phyloP scores from a whole-genome alignment of 2,329 filamentous ascomycete species.

The Aulographum hederae region DNA sequence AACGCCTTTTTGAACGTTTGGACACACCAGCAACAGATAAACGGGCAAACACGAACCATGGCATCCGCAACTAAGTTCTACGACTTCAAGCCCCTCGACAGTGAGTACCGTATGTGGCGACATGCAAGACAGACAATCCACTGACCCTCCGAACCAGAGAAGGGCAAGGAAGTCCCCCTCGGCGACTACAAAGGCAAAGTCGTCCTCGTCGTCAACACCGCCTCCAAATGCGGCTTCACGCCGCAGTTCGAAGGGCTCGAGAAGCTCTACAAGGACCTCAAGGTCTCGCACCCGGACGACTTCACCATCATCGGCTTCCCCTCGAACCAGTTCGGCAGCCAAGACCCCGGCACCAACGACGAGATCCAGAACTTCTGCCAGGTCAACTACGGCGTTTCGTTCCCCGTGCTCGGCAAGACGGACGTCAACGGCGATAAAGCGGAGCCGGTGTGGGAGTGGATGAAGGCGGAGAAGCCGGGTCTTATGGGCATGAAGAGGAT shows the following conservation, averaged over 20 bases:
- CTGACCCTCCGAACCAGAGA: conserved; percentile 33
- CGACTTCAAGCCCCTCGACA: conserved; percentile 71
- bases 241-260: conserved; percentile 87
- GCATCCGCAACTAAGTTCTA: conserved; percentile 55
- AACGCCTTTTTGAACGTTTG: neutral
- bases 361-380: conserved; percentile 60
- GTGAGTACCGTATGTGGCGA: conserved; percentile 28
- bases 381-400: conserved; percentile 83
- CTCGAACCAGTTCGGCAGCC: conserved; percentile 89
- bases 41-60: conserved; percentile 29
- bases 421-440: conserved; percentile 82
- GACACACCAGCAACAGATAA: neutral
- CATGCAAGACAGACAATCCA: neutral
- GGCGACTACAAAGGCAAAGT: conserved; percentile 72
- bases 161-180: conserved; percentile 54
- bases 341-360: conserved; percentile 61
- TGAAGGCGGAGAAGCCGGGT: conserved; percentile 56
- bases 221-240: conserved; percentile 97
- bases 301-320: conserved; percentile 90
- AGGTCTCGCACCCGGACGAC: conserved; percentile 40
- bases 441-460: conserved; percentile 61
- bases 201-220: conserved; percentile 90
- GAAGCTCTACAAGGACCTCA: conserved; percentile 56
- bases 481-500: conserved; percentile 65
- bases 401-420: conserved; percentile 80